Base-by-base conservation (phyloP, 352 stramenopile genomes). In the Phytophthora pisi region DNA sequence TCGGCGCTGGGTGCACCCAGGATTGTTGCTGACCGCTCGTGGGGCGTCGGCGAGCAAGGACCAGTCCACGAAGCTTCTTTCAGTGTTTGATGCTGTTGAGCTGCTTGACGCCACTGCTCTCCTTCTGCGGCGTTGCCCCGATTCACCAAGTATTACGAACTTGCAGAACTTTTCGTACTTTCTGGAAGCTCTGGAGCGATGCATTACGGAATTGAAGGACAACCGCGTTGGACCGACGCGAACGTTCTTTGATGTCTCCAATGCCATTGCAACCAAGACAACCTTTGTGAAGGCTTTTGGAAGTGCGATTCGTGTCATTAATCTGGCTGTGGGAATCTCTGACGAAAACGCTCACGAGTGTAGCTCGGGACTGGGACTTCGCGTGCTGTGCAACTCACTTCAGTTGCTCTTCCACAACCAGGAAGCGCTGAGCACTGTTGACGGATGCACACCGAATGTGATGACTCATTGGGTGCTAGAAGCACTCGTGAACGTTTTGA, bases 401-500 rank as follows among this genome's bases (percentile, higher is more conserved):
- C 84, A 93, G 61, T 57, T 93, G 26, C 70, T 95, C 2, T 92
- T 92, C 51, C 70, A 93, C 57, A 92, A 93, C 53, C 81, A 92
- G 43, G 82, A 89, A 54, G 77, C 74, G 5, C 51, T 92, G 31
- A 63, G 70, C 31, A 50, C 61, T 57, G 34, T 94, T 6, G 72
- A 85, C 10, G 81, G 81, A 42, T 91, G 87, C 52, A 77, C 89
- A 20, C 61, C 86, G n/a, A 81, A 89, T 54, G 72, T 87, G 16
- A 89, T 83, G 38, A 96, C 86, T 3, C 85, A 93, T 40, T 93
- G 76, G 77, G 80, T 93, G 8, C 59, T 96, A 16, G 84, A 96
- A 68, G 83, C 84, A n/a, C 69, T 96, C 15, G 86, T 93, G 43
- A 88, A 85, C 42, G 85, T 96, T 13, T 60, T 96, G n/a, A 91